A percentile compares a stretch with the other conserved stretches of the same genome.
These are phyloP conservation scores for Venturiaceae sp. DNA, from an alignment of 2,329 filamentous ascomycete species.

Conservation along the genomic window DNA sequence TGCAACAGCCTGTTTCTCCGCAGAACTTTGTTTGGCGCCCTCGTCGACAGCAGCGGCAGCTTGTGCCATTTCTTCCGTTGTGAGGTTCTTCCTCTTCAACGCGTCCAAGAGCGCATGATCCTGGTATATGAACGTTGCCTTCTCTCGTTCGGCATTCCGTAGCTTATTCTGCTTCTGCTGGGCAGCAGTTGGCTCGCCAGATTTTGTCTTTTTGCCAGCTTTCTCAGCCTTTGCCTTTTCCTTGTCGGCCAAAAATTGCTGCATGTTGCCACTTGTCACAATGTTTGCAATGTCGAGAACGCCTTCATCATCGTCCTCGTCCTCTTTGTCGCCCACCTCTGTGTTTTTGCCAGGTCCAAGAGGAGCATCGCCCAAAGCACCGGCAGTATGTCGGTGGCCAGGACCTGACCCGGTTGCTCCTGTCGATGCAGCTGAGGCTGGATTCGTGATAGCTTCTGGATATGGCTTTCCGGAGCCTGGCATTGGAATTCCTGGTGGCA, in stretches of 20 bases:
- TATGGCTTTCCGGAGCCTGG: conserved; percentile 38
- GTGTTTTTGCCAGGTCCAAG: conserved; percentile 45
- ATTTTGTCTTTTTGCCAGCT: conserved; percentile 44
- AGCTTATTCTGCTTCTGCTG: conserved; percentile 53
- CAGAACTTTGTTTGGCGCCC: conserved; percentile 29
- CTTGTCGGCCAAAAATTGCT: conserved; percentile 75
- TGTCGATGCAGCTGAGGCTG: conserved; percentile 46
- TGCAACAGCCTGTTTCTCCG: conserved; percentile 24
- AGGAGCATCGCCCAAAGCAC: conserved; percentile 34
- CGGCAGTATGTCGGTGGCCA: conserved; percentile 27
- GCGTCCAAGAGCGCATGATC: conserved; percentile 49
- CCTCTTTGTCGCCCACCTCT: conserved; percentile 42
- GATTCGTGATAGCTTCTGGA: conserved; percentile 33
- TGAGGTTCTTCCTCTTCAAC: conserved; percentile 40
- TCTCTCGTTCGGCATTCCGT: conserved; percentile 62
- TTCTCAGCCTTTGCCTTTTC: conserved; percentile 69
- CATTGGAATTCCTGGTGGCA: conserved; percentile 43
- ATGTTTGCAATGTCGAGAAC: conserved; percentile 79
- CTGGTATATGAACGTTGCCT: conserved; percentile 65
- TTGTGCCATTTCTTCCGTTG: conserved; percentile 35
- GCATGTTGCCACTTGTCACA: conserved; percentile 65
- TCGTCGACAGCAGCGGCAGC: conserved; percentile 43
- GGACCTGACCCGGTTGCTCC: conserved; percentile 38
- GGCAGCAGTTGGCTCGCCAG: conserved; percentile 45
- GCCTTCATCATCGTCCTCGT: conserved; percentile 48